Evolutionary conservation across 192 early-diverging fungal species (phyloP), one percentile per base, ranked within the genome.

Genomic region (Mortierella antarctica): DNA sequence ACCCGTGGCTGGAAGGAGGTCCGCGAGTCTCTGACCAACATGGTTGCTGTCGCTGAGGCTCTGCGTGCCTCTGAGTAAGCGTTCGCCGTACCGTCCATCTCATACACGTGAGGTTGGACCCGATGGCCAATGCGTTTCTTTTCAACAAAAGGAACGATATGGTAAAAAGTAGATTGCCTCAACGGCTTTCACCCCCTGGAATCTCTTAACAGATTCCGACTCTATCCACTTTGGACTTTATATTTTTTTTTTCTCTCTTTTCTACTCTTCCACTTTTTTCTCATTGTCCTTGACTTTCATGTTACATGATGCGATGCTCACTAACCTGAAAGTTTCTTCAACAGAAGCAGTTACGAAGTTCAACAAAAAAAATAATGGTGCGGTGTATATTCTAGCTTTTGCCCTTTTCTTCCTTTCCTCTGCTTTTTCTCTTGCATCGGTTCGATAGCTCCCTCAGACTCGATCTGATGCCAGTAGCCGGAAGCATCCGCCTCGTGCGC

Each of bases 1-100:
- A 96, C 97, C 51, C 93, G 97, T 83, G 95, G 93, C 52, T 99
- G 97, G 97, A 67, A 91, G 95, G 97, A 99, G 87, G 94, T 94
- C 71, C 90, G 96, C 83, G 89, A 89, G 77, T 92, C 95, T 12
- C 83, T 98, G 69, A 77, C 71, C 70, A 98, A 99, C 89, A 88
- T 99, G 89, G 90, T 94, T 42, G 87, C 88, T 18, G 92, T 96
- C 50, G 95, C 95, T 60, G 87, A 86, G 64, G 83, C 82, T 51
- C 88, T 91, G 60, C 92, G 93, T 73, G 65, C 78, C 44, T 69
- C 65, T 12, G 79, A 66, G 39, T 73, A 73, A 71, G 63, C 65
- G 45, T 59, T 69, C 82, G 70, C 63, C 71, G 72, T 65, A 58
- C 63, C 66, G 44, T 46, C 49, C 65, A 64, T 64, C 62, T 61